Base-by-base conservation (phyloP, 2,329 filamentous ascomycete species). In the Scytalidium lignicola region DNA sequence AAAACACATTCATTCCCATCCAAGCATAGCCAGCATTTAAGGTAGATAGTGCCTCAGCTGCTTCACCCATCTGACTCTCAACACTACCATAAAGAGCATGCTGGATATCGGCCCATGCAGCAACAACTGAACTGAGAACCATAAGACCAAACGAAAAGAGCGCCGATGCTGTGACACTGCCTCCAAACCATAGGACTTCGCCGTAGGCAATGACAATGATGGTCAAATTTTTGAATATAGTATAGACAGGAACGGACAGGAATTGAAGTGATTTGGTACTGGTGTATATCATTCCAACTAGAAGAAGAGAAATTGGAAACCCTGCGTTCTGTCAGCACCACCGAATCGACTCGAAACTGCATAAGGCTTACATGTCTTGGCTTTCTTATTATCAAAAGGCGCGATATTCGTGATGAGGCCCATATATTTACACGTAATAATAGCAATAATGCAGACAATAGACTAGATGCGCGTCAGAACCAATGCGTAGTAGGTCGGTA, bases 221-320 rank as follows among this genome's bases (percentile, higher is more conserved):
- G 53, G 93, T 97, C 75, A 99, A 72, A 74, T 99, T 99, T 80
- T 99, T 99, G 80, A 99, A 99, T 68, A 99, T 99, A 49, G 93
- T 99, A 74, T 99, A 99, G 21, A 99, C 93, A 20, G 93, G 93
- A 49, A 99, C 95, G 26, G 91, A 96, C 53, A 99, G 86, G 71
- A 85, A 97, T 71, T 96, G 90, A 42, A 99, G 83, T 18, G 93
- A 90, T 75, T 96, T 96, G 63, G 89, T 93, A 63, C 90, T 85
- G 48, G 93, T 97, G 73, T 97, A 99, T 71, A 99, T 97, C 93
- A 97, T 99, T 67, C 90, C 91, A 65, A 97, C 93, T 56, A 99
- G 84, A 54, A 97, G 87, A 48, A 96, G 76, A 50, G 93, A 95
- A 63, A 99, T 90, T 44, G 93, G 93, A 65, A 97, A 96, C 93